These are phyloP conservation scores for Scleroderma citrinum DNA, from an alignment of 768 basidiomycete genomes.

Conservation along the genomic window DNA sequence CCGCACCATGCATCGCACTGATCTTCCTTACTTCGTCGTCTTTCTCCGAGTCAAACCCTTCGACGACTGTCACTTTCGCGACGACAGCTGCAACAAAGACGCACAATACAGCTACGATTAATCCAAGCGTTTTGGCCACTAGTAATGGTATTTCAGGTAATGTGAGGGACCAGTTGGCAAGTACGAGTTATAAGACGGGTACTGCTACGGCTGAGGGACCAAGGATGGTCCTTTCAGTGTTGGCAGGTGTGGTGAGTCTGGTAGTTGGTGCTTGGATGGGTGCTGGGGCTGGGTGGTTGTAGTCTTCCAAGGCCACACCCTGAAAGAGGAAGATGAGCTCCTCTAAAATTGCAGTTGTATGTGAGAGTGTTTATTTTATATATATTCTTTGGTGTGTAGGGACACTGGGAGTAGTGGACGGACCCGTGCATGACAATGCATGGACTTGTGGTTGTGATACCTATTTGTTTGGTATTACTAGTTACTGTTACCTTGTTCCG, in stretches of 20 bases:
- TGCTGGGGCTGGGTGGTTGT: not conserved
- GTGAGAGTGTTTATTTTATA: too few relatives aligned
- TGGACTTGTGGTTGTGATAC: too few relatives aligned
- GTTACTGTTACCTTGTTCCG: too few relatives aligned
- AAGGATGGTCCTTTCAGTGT: too few relatives aligned
- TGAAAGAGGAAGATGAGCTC: too few relatives aligned
- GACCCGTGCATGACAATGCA: too few relatives aligned
- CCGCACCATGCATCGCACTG: constrained; percentile 25
- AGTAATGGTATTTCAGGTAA: constrained; percentile 33
- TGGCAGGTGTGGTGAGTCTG: not conserved
- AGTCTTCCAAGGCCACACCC: not conserved
- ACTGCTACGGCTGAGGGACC: too few relatives aligned
- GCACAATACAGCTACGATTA: constrained; percentile 26
- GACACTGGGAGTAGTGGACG: too few relatives aligned
- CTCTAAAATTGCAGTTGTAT: too few relatives aligned
- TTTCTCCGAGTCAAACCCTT: constrained; percentile 4
- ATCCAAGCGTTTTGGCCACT: constrained; percentile 32
- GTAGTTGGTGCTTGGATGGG: not conserved
- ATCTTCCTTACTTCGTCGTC: constrained; percentile 16
- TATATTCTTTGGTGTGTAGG: too few relatives aligned
- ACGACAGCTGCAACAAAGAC: constrained; percentile 29
- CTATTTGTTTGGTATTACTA: too few relatives aligned
- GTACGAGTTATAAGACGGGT: constrained; percentile 15
- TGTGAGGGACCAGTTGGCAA: constrained; percentile 14
- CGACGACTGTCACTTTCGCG: constrained; percentile 20